These are phyloP conservation scores for Gastrodia elata DNA, from an alignment of 106 monocot genomes.

Conservation along the genomic window DNA sequence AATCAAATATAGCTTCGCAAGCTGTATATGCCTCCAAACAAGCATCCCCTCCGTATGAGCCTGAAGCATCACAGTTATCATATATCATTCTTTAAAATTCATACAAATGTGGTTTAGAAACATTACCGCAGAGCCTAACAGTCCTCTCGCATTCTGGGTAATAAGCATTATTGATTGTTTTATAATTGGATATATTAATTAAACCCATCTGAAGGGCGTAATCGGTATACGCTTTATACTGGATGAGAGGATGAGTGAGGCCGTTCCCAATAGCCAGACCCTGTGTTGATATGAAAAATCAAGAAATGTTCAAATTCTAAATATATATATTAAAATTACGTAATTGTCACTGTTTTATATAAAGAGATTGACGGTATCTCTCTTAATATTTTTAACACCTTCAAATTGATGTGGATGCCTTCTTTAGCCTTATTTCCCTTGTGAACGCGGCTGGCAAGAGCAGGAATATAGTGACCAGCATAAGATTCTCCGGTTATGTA, in stretches of 20 bases:
- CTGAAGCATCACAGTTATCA: background rate
- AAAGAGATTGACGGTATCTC: too few species aligned
- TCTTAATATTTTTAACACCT: too few species aligned
- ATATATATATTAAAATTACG: too few species aligned
- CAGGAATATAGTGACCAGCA: conserved; percentile 93
- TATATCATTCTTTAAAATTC: too few species aligned
- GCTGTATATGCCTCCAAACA: conserved; percentile 40
- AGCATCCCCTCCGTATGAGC: conserved; percentile 16
- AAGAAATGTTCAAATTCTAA: too few species aligned
- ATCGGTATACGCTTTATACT: conserved; percentile 88
- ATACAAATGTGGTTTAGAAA: background rate
- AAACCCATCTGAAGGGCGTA: conserved; percentile 69
- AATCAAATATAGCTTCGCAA: conserved; percentile 44
- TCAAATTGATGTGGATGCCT: conserved; percentile 83
- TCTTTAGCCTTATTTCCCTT: conserved; percentile 71
- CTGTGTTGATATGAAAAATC: too few species aligned
- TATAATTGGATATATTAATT: conserved; percentile 52
- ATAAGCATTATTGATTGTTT: conserved; percentile 56
- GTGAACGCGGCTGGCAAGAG: conserved; percentile 74
- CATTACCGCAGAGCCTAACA: conserved; percentile 67
- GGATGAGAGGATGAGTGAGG: conserved; percentile 87
- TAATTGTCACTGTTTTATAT: too few species aligned
- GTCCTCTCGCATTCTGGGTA: conserved; percentile 64
- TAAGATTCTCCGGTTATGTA: conserved; percentile 93
- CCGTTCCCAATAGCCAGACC: conserved; percentile 98